Percentiles rank a stretch among this genome's conserved stretches.
These are phyloP conservation scores for Pyronema omphalodes DNA, from an alignment of 495 filamentous ascomycete species.

Conservation along the genomic window DNA sequence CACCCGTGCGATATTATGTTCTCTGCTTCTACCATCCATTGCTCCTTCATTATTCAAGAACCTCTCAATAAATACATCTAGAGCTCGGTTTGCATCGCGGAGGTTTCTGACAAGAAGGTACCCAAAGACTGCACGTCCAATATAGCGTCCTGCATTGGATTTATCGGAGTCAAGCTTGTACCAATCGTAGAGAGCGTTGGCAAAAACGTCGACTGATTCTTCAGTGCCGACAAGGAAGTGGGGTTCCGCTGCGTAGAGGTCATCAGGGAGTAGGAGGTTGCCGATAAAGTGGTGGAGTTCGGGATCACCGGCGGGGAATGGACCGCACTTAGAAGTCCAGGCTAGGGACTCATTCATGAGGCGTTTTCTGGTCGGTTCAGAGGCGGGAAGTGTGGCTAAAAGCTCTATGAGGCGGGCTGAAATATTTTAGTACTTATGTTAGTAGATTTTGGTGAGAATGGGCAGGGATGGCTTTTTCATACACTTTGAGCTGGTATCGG, in stretches of 20 bases:
- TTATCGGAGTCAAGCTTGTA: slow-evolving; percentile 75
- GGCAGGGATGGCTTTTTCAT: not conserved
- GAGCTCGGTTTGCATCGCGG: slow-evolving; percentile 64
- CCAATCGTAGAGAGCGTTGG: slow-evolving; percentile 78
- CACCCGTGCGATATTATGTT: too few relatives aligned
- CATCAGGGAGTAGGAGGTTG: slow-evolving; percentile 59
- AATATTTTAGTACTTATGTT: not conserved
- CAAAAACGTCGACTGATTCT: slow-evolving; percentile 64
- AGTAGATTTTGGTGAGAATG: too few relatives aligned
- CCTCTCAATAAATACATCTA: slow-evolving; percentile 59
- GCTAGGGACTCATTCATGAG: slow-evolving; percentile 75
- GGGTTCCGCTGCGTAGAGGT: slow-evolving; percentile 78
- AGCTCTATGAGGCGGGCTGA: slow-evolving; percentile 3
- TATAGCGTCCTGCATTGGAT: slow-evolving; percentile 64
- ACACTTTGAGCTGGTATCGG: slow-evolving; percentile 35
- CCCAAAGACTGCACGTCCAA: slow-evolving; percentile 73
- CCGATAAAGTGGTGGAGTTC: slow-evolving; percentile 90
- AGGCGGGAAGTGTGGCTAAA: slow-evolving; percentile 39
- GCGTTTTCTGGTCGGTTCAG: slow-evolving; percentile 79
- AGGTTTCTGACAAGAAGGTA: slow-evolving; percentile 83
- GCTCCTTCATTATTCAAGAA: slow-evolving; percentile 38
- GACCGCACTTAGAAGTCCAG: slow-evolving; percentile 72
- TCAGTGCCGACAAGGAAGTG: slow-evolving; percentile 81
- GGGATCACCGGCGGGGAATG: slow-evolving; percentile 80
- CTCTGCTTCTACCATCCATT: too few relatives aligned